Evolutionary conservation across 257 asterid species (phyloP), one percentile per base, ranked within the genome.

Genomic region (Solanum paucissectum): DNA sequence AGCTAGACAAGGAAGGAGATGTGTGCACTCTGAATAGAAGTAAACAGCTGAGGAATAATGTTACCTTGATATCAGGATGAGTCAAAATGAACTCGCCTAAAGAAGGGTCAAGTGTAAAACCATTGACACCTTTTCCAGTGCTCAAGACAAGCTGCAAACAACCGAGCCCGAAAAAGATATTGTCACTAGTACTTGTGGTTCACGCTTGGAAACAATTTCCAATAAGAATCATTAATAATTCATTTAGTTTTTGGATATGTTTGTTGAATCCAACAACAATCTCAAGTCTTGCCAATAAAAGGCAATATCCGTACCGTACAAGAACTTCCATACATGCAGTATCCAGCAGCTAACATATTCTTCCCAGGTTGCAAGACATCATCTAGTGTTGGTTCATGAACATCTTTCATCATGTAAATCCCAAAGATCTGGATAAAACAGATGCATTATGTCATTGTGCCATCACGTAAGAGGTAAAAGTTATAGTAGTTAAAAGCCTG

Each of bases 261-360:
- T 81, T 29, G 25, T 16, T 5, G 27, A 46, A 81, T 49, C 68
- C 38, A 44, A 81, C 85, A 81, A 81, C 32, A 75, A 8, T 46
- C 11, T 18, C 20, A 82, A 9, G n/a, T 10, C 85, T 32, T 29
- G 7, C 37, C 42, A 49, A 16, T 66, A 25, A 25, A 27, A 16
- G 74, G 36, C 6, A 60, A 49, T 62, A n/a, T 32, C 6, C 89
- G 2, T 94, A 97, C 99, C 94, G 89, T 94, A 96, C 99, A 97
- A 83, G 99, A 97, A 92, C 99, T 97, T 85, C 99, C 99, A 42
- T 97, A 97, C 98, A 95, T 97, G 91, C 98, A 97, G 88, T 97
- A 97, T 86, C 99, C 98, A 13, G 99, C 98, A 89, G 99, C 96
- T 87, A 95, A 86, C 99, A 97, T 93, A 52, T 97, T 94, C 88